Base-by-base conservation (phyloP, 1,139 yeast species). In the Keqinozyma sinolaborantium region DNA sequence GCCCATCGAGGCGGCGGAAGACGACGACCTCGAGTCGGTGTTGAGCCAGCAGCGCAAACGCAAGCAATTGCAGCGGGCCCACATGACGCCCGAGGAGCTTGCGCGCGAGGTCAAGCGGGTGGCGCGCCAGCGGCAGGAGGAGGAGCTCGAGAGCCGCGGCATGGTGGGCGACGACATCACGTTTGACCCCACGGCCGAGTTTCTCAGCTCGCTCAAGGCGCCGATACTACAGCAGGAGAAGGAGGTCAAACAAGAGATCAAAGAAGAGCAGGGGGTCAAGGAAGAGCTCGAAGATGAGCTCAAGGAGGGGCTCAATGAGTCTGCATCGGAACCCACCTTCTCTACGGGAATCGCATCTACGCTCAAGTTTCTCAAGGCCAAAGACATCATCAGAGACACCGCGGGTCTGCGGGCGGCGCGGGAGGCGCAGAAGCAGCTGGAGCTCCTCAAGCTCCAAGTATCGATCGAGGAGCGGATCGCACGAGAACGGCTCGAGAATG, bases 111-210 rank as follows among this genome's bases (percentile, higher is more conserved):
- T 75, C 12, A 51, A 55, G 11, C 61, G 51, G 40, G 59, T 59
- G 31, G 42, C 47, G 31, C 36, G 58, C 12, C 40, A 48, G 42
- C 59, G 58, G 12, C 32, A 48, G n/a, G 70, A 63, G 28, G 56
- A 58, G 9, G 52, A 52, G 6, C 26, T 50, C 18, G 60, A 48
- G 9, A 44, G 43, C 24, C 42, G 34, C 3, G 28, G 40, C 3
- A 42, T 41, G 35, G 30, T 34, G 5, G 70, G 66, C 1, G 40
- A 73, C 3, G 30, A 23, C 7, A 14, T 31, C 20, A 62, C 73
- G 0, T 60, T 78, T 28, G 81, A 81, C 50, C 84, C 78, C 33
- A 79, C 77, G 3, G 51, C 64, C 3, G 83, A 77, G 23, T 82
- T 84, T 50, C 60, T 84, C 37, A 64, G 58, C 13, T 56, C 63